phyloP scores from a whole-genome alignment of 306 rosid genomes.

The Cucumis cinereus region DNA sequence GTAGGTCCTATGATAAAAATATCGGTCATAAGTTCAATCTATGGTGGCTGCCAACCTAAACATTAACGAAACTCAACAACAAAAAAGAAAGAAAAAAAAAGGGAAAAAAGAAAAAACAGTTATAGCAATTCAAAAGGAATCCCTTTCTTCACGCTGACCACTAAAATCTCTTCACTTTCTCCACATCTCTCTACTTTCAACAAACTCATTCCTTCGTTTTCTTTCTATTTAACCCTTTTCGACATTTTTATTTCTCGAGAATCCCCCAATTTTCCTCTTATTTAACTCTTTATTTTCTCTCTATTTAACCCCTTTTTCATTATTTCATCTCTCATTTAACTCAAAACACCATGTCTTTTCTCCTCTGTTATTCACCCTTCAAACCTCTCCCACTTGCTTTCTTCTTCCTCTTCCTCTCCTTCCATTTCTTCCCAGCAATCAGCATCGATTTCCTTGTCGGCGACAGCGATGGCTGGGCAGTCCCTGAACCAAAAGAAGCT shows the following conservation, averaged over 20 bases:
- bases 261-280: too few relatives aligned
- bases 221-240: not conserved
- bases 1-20: too few relatives aligned
- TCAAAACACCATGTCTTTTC: constrained; percentile 7
- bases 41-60: too few relatives aligned
- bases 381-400: constrained; percentile 14
- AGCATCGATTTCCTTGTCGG: constrained; percentile 50
- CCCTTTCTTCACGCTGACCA: not conserved
- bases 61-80: too few relatives aligned
- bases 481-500: constrained; percentile 31
- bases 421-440: constrained; percentile 12
- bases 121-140: constrained; percentile 2
- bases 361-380: constrained; percentile 15
- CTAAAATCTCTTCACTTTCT: not conserved
- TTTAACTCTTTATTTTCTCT: too few relatives aligned
- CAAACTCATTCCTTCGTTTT: not conserved
- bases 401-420: constrained; percentile 16
- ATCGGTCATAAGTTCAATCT: too few relatives aligned
- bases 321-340: not conserved
- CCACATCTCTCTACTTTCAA: not conserved
- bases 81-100: too few relatives aligned
- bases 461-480: constrained; percentile 42
- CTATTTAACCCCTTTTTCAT: not conserved
- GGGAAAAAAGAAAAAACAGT: not conserved
- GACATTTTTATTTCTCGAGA: too few relatives aligned